Conservation (phyloP, 345 rosid species). For the Carallia pectinifolia region DNA sequence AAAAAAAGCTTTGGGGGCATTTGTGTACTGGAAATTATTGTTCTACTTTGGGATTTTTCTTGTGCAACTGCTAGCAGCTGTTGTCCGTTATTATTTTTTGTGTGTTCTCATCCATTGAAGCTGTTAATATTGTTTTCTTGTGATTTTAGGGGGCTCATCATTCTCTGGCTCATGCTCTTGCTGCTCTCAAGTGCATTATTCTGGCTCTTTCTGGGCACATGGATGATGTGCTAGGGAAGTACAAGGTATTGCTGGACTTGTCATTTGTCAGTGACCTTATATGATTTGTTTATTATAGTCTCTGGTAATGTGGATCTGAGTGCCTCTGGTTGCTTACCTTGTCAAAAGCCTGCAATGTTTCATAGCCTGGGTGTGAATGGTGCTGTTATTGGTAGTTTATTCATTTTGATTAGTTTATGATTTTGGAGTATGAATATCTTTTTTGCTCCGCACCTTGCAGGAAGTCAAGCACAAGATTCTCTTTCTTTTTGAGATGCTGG, state of each 20-base stretch:
- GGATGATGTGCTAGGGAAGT: conserved; percentile 75
- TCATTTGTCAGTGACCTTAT: neutral
- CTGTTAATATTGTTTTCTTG: conserved; percentile 3
- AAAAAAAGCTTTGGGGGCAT: neutral
- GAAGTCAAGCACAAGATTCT: conserved; percentile 79
- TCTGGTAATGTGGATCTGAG: neutral
- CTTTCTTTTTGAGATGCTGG: conserved; percentile 81
- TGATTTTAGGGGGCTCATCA: conserved; percentile 48
- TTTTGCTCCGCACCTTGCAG: conserved; percentile 35
- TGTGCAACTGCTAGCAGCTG: neutral
- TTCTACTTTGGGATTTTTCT: neutral
- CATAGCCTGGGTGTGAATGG: neutral
- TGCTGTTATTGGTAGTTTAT: neutral
- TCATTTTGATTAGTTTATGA: neutral
- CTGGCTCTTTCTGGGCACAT: conserved; percentile 78
- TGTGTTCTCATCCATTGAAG: conserved; percentile 3
- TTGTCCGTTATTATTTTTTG: conserved; percentile 5
- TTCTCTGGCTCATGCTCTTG: conserved; percentile 55
- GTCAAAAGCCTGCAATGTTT: neutral
- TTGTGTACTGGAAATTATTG: neutral
- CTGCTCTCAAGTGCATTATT: conserved; percentile 71
- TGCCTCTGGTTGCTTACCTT: conserved; percentile 4
- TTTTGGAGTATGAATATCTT: neutral
- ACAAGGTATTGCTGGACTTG: conserved; percentile 46
- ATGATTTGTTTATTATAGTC: neutral